These are phyloP conservation scores for Arabis hirsuta DNA, from an alignment of 345 rosid species.

Conservation along the genomic window DNA sequence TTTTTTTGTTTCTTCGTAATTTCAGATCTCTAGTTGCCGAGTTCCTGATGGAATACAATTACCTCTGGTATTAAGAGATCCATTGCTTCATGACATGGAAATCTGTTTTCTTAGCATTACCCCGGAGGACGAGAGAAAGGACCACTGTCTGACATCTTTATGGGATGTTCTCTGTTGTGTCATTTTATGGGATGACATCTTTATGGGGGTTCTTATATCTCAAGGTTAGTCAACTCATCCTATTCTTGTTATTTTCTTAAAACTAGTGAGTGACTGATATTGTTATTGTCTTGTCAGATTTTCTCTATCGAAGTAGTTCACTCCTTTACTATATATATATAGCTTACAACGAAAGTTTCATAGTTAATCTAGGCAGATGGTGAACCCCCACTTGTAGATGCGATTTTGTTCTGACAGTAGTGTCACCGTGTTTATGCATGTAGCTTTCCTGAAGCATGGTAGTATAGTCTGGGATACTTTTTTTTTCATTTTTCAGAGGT, in stretches of 20 bases:
- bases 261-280: conserved; percentile 14
- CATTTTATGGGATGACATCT: conserved; percentile 71
- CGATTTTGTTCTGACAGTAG: conserved; percentile 9
- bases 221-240: conserved; percentile 60
- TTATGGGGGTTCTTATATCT: conserved; percentile 57
- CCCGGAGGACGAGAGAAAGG: conserved; percentile 51
- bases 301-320: conserved; percentile 15
- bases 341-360: conserved; percentile 15
- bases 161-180: conserved; percentile 64
- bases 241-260: conserved; percentile 26
- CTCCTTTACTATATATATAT: conserved; percentile 1
- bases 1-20: conserved; percentile 25
- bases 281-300: conserved; percentile 16
- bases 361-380: conserved; percentile 19
- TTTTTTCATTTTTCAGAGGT: background rate
- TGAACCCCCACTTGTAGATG: conserved; percentile 23
- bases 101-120: conserved; percentile 52
- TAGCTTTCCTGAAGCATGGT: conserved; percentile 30
- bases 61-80: conserved; percentile 75
- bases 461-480: conserved; percentile 6
- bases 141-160: conserved; percentile 69
- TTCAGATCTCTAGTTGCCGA: conserved; percentile 55
- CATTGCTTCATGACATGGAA: conserved; percentile 79
- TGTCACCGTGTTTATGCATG: conserved; percentile 29
- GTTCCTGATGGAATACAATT: conserved; percentile 56